Conservation (phyloP, 176 grass and related monocot genomes). For the Elaeis guineensis region DNA sequence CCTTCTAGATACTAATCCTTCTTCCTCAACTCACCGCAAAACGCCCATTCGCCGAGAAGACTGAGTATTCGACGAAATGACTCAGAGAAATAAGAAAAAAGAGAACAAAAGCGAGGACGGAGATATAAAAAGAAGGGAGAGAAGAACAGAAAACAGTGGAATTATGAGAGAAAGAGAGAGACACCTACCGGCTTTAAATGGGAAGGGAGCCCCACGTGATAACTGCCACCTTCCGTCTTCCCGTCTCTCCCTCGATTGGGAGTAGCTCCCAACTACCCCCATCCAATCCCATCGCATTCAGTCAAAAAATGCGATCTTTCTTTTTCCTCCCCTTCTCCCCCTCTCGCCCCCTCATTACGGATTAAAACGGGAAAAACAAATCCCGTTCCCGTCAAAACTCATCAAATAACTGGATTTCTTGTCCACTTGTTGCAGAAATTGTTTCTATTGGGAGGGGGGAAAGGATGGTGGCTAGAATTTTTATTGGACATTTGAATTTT, state of each 20-base stretch:
- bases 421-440: too few species aligned
- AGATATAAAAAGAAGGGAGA: not conserved
- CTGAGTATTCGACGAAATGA: not conserved
- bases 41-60: not conserved
- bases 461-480: not conserved
- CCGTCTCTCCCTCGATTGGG: not conserved
- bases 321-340: not conserved
- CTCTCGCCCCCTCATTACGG: too few species aligned
- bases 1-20: too few species aligned
- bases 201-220: conserved; percentile 9
- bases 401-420: too few species aligned
- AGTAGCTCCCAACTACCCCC: conserved; percentile 20
- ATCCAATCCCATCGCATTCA: not conserved
- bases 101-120: not conserved
- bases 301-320: not conserved
- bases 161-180: not conserved
- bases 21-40: not conserved
- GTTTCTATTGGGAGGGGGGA: not conserved
- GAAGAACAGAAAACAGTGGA: not conserved
- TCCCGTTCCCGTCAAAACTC: too few species aligned
- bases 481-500: not conserved
- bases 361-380: too few species aligned
- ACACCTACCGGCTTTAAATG: not conserved
- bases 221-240: not conserved
- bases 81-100: not conserved